Evolutionary conservation across 2,329 filamentous ascomycete species (phyloP).

Genomic region (Colletotrichum melonis): DNA sequence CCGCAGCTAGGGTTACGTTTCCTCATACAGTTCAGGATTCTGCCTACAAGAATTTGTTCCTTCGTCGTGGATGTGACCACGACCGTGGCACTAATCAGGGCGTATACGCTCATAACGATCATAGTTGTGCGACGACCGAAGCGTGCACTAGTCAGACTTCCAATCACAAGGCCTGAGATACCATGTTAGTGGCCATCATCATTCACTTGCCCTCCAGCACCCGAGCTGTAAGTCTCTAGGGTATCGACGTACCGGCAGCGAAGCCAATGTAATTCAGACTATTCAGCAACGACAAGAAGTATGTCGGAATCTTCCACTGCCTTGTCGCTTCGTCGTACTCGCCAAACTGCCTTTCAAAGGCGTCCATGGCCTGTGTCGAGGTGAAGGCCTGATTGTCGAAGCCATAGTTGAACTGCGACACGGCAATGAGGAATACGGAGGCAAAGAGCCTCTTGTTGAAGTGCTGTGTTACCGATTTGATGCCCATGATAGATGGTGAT

Average conservation of each 20-base stretch:
- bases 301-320: slow-evolving; percentile 41
- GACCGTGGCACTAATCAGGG: slow-evolving; percentile 46
- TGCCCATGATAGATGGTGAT: neutral
- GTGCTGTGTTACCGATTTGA: slow-evolving; percentile 16
- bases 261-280: slow-evolving; percentile 48
- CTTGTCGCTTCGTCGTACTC: slow-evolving; percentile 36
- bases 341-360: slow-evolving; percentile 49
- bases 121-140: slow-evolving; percentile 49
- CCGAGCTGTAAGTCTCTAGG: neutral
- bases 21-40: slow-evolving; percentile 46
- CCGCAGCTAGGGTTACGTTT: neutral
- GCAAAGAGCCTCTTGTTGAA: slow-evolving; percentile 35
- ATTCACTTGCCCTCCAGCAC: neutral
- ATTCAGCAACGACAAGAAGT: slow-evolving; percentile 50
- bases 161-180: slow-evolving; percentile 26
- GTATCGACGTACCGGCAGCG: slow-evolving; percentile 39
- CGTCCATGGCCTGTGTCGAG: slow-evolving; percentile 50
- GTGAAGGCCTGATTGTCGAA: slow-evolving; percentile 50
- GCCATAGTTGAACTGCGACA: slow-evolving; percentile 53
- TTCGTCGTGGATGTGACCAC: slow-evolving; percentile 44
- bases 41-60: slow-evolving; percentile 47
- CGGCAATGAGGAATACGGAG: slow-evolving; percentile 42
- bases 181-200: neutral
- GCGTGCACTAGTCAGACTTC: slow-evolving; percentile 41
- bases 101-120: slow-evolving; percentile 51